Evolutionary conservation across 805 yeast genomes (phyloP).

Genomic region (Kodamaea kakaduensis): DNA sequence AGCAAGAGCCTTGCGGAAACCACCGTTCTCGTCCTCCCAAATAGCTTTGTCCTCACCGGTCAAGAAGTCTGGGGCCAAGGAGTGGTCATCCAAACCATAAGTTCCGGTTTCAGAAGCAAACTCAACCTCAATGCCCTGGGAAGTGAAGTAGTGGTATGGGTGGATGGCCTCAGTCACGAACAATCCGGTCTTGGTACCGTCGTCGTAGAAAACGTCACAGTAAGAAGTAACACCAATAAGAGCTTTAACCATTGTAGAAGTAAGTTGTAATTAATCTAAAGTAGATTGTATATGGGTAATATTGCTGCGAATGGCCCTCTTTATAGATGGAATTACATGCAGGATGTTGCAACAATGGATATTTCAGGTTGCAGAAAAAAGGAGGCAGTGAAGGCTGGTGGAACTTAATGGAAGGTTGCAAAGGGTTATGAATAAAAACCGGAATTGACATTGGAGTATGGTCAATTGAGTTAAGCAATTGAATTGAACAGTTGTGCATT

Average conservation of each 20-base stretch:
- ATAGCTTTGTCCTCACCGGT: slow-evolving; percentile 41
- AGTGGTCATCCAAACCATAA: slow-evolving; percentile 57
- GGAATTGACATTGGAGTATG: too few relatives aligned
- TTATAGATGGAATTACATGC: too few relatives aligned
- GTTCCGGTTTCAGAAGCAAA: slow-evolving; percentile 58
- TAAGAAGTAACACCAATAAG: slow-evolving; percentile 11
- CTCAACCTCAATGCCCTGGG: slow-evolving; percentile 50
- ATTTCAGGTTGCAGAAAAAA: too few relatives aligned
- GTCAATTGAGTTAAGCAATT: too few relatives aligned
- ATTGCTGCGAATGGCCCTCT: too few relatives aligned
- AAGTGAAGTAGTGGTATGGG: slow-evolving; percentile 47
- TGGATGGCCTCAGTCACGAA: slow-evolving; percentile 57
- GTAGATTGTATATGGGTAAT: too few relatives aligned
- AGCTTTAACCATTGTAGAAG: slow-evolving; percentile 9
- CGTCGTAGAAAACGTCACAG: slow-evolving; percentile 42
- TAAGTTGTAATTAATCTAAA: too few relatives aligned
- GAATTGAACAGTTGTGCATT: too few relatives aligned
- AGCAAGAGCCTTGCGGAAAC: slow-evolving; percentile 35
- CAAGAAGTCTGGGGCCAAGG: slow-evolving; percentile 37
- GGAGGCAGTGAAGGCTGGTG: too few relatives aligned
- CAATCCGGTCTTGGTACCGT: slow-evolving; percentile 60
- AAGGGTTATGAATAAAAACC: too few relatives aligned
- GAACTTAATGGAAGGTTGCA: too few relatives aligned
- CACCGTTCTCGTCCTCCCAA: slow-evolving; percentile 35
- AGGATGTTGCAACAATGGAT: too few relatives aligned